These are phyloP conservation scores for Termitomyces sp. DNA, from an alignment of 768 basidiomycete species.

Conservation along the genomic window DNA sequence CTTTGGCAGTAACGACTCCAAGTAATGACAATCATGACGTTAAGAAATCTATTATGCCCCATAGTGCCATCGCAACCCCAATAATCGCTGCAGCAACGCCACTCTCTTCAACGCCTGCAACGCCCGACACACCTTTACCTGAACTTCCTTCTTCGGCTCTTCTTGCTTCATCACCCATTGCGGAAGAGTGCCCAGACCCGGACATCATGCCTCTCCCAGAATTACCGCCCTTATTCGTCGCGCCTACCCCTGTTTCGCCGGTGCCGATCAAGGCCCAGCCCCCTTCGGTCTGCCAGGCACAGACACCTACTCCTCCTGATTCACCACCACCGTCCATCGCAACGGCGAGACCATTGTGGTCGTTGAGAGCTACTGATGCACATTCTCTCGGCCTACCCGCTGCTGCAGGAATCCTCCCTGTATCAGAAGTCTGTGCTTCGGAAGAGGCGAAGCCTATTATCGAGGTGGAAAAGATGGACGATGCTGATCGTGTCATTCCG, in stretches of 20 bases:
- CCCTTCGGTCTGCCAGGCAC: constrained; percentile 13
- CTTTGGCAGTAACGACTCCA: background rate
- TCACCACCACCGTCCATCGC: constrained; percentile 24
- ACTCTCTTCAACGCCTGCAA: constrained; percentile 11
- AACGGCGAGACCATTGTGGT: constrained; percentile 33
- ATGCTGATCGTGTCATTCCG: background rate
- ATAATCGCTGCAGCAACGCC: constrained; percentile 4
- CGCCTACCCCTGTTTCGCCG: constrained; percentile 15
- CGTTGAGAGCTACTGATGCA: constrained; percentile 39
- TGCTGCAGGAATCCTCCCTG: background rate
- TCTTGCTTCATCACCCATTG: background rate
- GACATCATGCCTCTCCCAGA: constrained; percentile 40
- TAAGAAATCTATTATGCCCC: background rate
- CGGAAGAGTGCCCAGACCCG: constrained; percentile 35
- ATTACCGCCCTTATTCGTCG: constrained; percentile 1
- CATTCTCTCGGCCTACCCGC: constrained; percentile 35
- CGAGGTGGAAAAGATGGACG: background rate
- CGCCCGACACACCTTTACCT: constrained; percentile 7
- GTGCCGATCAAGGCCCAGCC: constrained; percentile 8
- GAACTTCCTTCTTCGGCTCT: constrained; percentile 1
- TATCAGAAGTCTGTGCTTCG: background rate
- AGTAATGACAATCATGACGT: constrained; percentile 15
- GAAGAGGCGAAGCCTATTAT: background rate
- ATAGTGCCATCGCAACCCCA: background rate
- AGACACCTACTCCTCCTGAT: constrained; percentile 43